Evolutionary conservation across 75 land plant genomes (phyloP), one percentile per base, ranked within the genome.

Genomic region (Gnetum montanum): DNA sequence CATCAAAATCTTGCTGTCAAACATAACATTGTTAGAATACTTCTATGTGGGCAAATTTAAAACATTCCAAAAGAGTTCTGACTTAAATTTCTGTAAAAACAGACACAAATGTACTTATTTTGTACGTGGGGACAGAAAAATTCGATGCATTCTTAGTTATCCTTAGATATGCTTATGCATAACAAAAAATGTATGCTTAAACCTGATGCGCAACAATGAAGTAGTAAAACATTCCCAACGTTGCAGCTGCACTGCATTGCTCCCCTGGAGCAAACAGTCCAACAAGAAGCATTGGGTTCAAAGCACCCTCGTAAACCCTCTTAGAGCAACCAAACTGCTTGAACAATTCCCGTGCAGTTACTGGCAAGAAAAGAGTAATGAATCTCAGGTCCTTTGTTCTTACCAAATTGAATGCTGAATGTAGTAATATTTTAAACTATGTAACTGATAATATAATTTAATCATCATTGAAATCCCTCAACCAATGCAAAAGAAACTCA

Each of bases 201-300:
- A 86, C 95, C 95, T 89, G 95, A 61, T 85, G 90, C 28, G 86
- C 80, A 47, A 88, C 73, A 26, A 88, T 64, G 35, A 70, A 76
- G 55, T 82, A 89, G 64, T 89, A 82, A 30, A 89, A 73, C 78
- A 85, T 76, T 68, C 76, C 90, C 29, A 89, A 28, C 24, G 78
- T 58, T 45, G 95, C 86, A 49, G 90, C 80, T 43, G 91, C 95
- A 72, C 95, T 89, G 47, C 90, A 85, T 69, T 79, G 86, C 70
- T 89, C 95, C 47, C 82, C 81, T 27, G 83, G 76, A 27, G 91
- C 80, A 74, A 79, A 82, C 54, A 89, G 62, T 45, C 91, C 83
- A 55, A 84, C 90, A 34, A 86, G 69, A 58, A 89, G 60, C 61
- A 84, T 67, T 45, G 95, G 86, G 60, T 73, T 74, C 66, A 85